Percentiles rank a stretch among this genome's conserved stretches.
Evolutionary conservation across 805 yeast genomes (phyloP).

Genomic region (Lachancea sp.): DNA sequence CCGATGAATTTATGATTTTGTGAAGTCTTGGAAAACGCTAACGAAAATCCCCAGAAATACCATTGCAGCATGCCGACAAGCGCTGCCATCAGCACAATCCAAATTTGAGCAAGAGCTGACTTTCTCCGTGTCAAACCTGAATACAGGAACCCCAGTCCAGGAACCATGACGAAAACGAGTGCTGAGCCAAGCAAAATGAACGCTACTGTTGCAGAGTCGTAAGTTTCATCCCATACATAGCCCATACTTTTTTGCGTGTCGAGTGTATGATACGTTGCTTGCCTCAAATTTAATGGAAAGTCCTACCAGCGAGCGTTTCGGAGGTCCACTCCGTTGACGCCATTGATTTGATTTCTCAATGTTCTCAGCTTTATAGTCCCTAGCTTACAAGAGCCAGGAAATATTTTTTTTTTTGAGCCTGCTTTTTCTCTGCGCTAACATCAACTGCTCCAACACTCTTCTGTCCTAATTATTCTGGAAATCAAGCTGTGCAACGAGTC

Average conservation of each 20-base stretch:
- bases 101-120: constrained; percentile 80
- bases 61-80: constrained; percentile 78
- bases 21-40: constrained; percentile 79
- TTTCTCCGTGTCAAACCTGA: constrained; percentile 88
- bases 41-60: constrained; percentile 98
- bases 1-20: constrained; percentile 77
- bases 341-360: no score
- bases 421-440: no score
- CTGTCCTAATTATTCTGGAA: no score
- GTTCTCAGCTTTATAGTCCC: no score
- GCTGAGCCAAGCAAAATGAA: constrained; percentile 58
- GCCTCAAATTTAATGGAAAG: no score
- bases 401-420: no score
- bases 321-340: no score
- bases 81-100: constrained; percentile 70
- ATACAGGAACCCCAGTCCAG: constrained; percentile 88
- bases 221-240: constrained; percentile 31
- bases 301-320: no score
- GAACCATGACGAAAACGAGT: constrained; percentile 84
- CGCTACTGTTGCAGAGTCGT: constrained; percentile 43
- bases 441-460: no score
- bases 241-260: constrained; percentile 8
- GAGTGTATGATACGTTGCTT: no score
- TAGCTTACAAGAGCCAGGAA: no score
- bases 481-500: no score